These are phyloP conservation scores for Cercospora janseana DNA, from an alignment of 2,329 filamentous ascomycete species.

Conservation along the genomic window DNA sequence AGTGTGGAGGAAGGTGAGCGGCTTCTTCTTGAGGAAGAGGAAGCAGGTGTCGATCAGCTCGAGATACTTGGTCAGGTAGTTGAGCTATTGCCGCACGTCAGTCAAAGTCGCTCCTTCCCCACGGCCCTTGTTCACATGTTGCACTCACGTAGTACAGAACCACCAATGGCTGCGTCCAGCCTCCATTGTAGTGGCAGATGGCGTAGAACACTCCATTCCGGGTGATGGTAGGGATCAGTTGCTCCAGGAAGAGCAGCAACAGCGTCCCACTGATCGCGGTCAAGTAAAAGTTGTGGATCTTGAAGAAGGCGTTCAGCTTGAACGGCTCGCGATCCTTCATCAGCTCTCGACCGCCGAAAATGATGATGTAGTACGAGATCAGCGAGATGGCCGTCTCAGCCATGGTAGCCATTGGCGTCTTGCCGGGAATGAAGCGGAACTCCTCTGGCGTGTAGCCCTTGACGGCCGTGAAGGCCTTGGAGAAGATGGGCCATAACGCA, in stretches of 20 bases:
- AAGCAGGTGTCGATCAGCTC: constrained; percentile 95
- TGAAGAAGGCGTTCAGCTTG: constrained; percentile 85
- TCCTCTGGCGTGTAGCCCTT: constrained; percentile 81
- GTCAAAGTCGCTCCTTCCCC: background rate
- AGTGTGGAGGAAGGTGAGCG: constrained; percentile 96
- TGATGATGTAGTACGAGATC: constrained; percentile 84
- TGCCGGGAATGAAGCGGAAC: constrained; percentile 77
- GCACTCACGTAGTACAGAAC: constrained; percentile 90
- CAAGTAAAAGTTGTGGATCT: constrained; percentile 94
- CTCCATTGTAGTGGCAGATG: constrained; percentile 78
- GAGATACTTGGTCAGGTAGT: constrained; percentile 97
- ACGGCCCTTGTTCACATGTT: background rate
- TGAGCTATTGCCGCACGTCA: constrained; percentile 64
- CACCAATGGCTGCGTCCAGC: constrained; percentile 91
- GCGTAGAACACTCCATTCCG: constrained; percentile 82
- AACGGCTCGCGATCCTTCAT: constrained; percentile 86
- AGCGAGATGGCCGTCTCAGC: constrained; percentile 78
- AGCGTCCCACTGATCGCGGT: constrained; percentile 80
- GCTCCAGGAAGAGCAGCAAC: constrained; percentile 82
- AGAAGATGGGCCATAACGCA: constrained; percentile 90
- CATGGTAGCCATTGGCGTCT: constrained; percentile 87
- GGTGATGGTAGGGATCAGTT: constrained; percentile 79
- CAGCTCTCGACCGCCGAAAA: constrained; percentile 86
- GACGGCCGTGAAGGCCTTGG: constrained; percentile 73
- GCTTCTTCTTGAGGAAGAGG: constrained; percentile 99